phyloP scores from a whole-genome alignment of 257 asterid species.

The Ajuga chamaepitys region DNA sequence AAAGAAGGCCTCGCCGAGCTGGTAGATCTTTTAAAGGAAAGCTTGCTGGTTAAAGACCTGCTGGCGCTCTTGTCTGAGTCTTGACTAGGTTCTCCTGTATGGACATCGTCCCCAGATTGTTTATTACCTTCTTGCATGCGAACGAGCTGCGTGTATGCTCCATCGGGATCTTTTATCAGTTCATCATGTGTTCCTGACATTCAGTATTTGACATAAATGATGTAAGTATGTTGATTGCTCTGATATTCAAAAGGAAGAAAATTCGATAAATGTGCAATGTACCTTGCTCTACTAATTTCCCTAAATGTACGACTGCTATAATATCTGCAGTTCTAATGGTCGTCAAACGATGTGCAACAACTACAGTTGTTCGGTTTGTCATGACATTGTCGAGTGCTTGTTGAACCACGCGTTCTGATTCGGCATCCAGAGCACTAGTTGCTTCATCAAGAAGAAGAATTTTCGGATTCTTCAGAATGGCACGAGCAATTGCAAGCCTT shows the following conservation, averaged over 20 bases:
- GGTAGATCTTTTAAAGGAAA: conserved; percentile 37
- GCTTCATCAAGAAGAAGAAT: conserved; percentile 90
- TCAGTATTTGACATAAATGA: neutral
- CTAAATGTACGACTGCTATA: conserved; percentile 65
- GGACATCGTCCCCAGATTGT: conserved; percentile 19
- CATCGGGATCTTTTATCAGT: conserved; percentile 54
- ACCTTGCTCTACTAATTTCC: conserved; percentile 73
- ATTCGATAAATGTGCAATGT: neutral
- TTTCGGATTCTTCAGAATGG: conserved; percentile 67
- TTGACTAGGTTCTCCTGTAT: conserved; percentile 3
- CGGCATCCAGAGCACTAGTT: conserved; percentile 80
- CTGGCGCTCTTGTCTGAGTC: conserved; percentile 32
- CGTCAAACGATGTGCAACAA: conserved; percentile 75
- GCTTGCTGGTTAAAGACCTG: conserved; percentile 46
- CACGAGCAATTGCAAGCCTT: conserved; percentile 75
- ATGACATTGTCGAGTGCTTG: conserved; percentile 73
- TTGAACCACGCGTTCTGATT: conserved; percentile 69
- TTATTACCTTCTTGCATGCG: conserved; percentile 55
- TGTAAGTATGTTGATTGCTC: neutral
- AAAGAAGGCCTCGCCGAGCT: conserved; percentile 63
- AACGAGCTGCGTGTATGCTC: conserved; percentile 64
- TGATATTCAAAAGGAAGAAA: neutral
- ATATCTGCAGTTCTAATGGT: conserved; percentile 80
- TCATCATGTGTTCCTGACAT: conserved; percentile 63
- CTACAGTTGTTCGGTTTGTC: conserved; percentile 63